Evolutionary conservation across 2,329 filamentous ascomycete species (phyloP).

Genomic region (Colletotrichum godetiae): DNA sequence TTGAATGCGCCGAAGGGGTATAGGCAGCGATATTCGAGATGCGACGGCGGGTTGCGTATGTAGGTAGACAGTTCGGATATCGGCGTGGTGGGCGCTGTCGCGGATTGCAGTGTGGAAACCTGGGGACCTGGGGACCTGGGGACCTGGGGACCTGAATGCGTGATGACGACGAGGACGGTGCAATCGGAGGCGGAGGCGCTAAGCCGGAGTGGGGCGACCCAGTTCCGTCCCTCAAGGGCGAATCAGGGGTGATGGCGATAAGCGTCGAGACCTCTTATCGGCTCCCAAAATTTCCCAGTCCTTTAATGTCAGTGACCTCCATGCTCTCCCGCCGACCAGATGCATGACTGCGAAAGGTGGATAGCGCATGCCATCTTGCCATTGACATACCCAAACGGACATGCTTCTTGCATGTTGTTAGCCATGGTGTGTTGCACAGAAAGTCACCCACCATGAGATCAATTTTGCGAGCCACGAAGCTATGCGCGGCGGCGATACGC

Average conservation of each 20-base stretch:
- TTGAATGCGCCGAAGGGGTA: not conserved
- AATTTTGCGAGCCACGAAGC: slow-evolving; percentile 21
- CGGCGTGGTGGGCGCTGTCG: slow-evolving; percentile 27
- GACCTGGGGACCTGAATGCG: slow-evolving; percentile 19
- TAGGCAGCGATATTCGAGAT: slow-evolving; percentile 15
- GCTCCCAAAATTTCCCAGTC: slow-evolving; percentile 28
- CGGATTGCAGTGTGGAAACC: slow-evolving; percentile 9
- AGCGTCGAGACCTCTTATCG: slow-evolving; percentile 22
- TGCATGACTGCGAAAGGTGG: slow-evolving; percentile 11
- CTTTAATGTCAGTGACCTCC: not conserved
- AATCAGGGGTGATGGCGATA: slow-evolving; percentile 16
- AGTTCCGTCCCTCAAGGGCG: not conserved
- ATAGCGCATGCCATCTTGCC: not conserved
- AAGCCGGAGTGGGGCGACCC: slow-evolving; percentile 23
- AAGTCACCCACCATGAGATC: slow-evolving; percentile 31
- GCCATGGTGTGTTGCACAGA: slow-evolving; percentile 18
- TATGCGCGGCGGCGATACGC: slow-evolving; percentile 17
- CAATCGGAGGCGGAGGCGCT: slow-evolving; percentile 31
- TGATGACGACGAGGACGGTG: slow-evolving; percentile 32
- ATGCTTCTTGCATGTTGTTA: slow-evolving; percentile 14
- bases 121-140: slow-evolving; percentile 3
- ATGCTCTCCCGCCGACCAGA: not conserved
- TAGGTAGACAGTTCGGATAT: not conserved
- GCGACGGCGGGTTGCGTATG: slow-evolving; percentile 20
- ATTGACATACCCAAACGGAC: not conserved